Conservation (phyloP, 495 filamentous ascomycete species). For the Aspergillus hancockii region DNA sequence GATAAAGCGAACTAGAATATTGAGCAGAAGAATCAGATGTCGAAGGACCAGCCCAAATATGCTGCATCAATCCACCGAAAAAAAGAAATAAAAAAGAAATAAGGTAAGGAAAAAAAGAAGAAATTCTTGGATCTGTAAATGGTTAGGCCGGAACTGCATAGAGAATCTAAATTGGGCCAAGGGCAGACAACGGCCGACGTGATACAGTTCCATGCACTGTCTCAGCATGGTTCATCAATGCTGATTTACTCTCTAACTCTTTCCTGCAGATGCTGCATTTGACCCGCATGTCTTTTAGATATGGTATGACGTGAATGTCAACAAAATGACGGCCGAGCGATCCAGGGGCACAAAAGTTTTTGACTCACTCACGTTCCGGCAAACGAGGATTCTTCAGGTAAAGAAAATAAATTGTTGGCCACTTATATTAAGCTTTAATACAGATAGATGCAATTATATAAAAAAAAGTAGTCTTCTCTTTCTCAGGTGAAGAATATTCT, state of each 20-base stretch:
- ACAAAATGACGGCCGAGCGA: constrained; percentile 29
- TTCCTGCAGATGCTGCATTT: constrained; percentile 25
- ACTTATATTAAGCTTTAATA: constrained; percentile 16
- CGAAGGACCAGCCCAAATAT: no score
- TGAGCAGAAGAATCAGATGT: no score
- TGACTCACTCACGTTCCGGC: constrained; percentile 15
- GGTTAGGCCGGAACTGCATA: no score
- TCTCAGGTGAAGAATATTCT: not conserved
- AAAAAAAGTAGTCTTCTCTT: not conserved
- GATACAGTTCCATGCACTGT: constrained; percentile 21
- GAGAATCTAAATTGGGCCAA: constrained; percentile 7
- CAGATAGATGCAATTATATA: constrained; percentile 22
- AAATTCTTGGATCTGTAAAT: no score
- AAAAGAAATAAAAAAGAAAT: no score
- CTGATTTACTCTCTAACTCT: constrained; percentile 22
- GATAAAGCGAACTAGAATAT: no score
- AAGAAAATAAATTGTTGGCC: constrained; percentile 28
- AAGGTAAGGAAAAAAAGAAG: no score
- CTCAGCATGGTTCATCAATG: constrained; percentile 27
- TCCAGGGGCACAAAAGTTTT: constrained; percentile 22
- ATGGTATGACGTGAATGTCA: constrained; percentile 26
- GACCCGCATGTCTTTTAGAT: constrained; percentile 23
- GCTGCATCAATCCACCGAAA: no score
- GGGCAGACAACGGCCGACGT: constrained; percentile 3
- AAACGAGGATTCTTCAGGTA: constrained; percentile 18